Evolutionary conservation across 2,329 filamentous ascomycete species (phyloP).

Genomic region (Botryosphaeria dothidea): DNA sequence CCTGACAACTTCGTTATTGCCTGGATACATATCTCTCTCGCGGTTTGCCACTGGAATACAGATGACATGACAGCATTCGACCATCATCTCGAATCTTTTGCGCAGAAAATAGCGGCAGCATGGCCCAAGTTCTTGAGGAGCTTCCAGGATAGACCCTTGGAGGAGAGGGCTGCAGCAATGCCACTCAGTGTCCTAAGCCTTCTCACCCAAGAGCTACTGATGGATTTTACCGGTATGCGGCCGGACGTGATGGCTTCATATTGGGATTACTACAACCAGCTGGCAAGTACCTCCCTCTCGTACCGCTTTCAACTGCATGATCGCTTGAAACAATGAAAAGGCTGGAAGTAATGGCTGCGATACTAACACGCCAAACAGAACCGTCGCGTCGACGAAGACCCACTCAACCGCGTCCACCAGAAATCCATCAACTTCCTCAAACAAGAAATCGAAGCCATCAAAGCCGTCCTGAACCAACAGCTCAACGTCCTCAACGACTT

Average conservation of each 20-base stretch:
- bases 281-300: no score
- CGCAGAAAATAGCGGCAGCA: not conserved
- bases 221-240: not conserved
- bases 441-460: slow-evolving; percentile 16
- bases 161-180: not conserved
- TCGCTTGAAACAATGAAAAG: no score
- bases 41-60: slow-evolving; percentile 1
- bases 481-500: slow-evolving; percentile 9
- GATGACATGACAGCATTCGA: not conserved
- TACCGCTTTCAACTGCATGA: no score
- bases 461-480: not conserved
- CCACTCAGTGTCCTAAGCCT: not conserved
- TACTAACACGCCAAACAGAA: no score
- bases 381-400: slow-evolving; percentile 13
- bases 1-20: slow-evolving; percentile 3
- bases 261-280: slow-evolving; percentile 1
- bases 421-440: slow-evolving; percentile 4
- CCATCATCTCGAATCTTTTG: not conserved
- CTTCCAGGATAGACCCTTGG: not conserved
- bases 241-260: not conserved
- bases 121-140: not conserved
- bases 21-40: slow-evolving; percentile 8
- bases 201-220: not conserved
- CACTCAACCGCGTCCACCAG: slow-evolving; percentile 8
- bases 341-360: no score